Conservation (phyloP, 495 filamentous ascomycete genomes). For the Endocarpon pusillum region DNA sequence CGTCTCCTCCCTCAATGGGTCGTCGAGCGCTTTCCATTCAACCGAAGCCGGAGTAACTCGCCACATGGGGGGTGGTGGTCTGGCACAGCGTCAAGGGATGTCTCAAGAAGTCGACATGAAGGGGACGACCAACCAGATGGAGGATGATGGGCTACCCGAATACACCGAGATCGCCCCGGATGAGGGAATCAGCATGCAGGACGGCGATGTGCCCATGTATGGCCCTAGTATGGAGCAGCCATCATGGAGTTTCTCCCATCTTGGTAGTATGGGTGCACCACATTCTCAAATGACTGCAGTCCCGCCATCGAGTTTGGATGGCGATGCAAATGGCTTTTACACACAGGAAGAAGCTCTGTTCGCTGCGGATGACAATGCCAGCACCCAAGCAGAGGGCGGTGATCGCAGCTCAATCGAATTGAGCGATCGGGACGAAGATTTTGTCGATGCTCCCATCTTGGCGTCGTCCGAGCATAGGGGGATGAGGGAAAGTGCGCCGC, state of each 20-base stretch:
- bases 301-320: neutral
- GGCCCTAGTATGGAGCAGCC: neutral
- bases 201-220: slow-evolving; percentile 10
- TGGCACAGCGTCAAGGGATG: slow-evolving; percentile 6
- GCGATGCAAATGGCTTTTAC: neutral
- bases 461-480: neutral
- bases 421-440: neutral
- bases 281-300: neutral
- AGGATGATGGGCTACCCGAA: neutral
- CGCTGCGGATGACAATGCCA: neutral
- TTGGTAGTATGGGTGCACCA: neutral
- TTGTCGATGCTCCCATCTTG: neutral
- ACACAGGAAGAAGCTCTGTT: neutral
- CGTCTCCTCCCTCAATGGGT: slow-evolving; percentile 72
- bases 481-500: neutral
- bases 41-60: slow-evolving; percentile 56
- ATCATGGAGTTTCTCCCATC: neutral
- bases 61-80: slow-evolving; percentile 49
- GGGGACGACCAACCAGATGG: slow-evolving; percentile 5
- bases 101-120: slow-evolving; percentile 5
- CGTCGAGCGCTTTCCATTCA: slow-evolving; percentile 67
- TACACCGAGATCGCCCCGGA: neutral
- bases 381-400: neutral
- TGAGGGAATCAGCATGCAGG: neutral
- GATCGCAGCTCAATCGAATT: neutral